phyloP scores from a whole-genome alignment of 2,329 filamentous ascomycete genomes.

The Magnaporthiopsis rhizophila region DNA sequence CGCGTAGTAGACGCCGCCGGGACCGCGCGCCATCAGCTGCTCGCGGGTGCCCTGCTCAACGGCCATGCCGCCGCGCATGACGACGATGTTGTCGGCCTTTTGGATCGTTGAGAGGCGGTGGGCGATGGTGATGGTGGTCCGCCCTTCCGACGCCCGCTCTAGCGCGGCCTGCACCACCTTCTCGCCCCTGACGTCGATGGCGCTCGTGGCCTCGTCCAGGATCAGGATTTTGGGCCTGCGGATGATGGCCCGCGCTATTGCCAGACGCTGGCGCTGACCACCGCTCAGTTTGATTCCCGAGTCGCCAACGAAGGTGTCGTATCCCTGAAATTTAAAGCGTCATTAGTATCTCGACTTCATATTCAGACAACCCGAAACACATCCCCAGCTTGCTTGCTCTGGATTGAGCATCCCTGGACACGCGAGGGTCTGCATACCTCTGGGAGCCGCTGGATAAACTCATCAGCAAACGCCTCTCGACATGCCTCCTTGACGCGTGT shows the following conservation, averaged over 20 bases:
- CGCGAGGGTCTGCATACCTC: slow-evolving; percentile 25
- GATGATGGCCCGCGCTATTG: slow-evolving; percentile 33
- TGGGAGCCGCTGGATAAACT: slow-evolving; percentile 59
- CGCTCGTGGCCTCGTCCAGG: slow-evolving; percentile 23
- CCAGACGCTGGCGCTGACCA: slow-evolving; percentile 76
- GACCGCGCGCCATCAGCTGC: slow-evolving; percentile 47
- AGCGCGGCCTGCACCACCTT: slow-evolving; percentile 21
- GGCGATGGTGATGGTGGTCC: slow-evolving; percentile 46
- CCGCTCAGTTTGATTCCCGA: slow-evolving; percentile 67
- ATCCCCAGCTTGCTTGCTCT: no score
- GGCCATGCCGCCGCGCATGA: slow-evolving; percentile 60
- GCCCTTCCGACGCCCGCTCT: slow-evolving; percentile 18
- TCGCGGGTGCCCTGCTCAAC: slow-evolving; percentile 70
- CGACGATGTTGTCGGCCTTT: slow-evolving; percentile 70
- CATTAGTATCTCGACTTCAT: slow-evolving; percentile 9
- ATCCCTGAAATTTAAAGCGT: slow-evolving; percentile 37
- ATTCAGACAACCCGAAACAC: background rate
- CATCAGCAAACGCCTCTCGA: slow-evolving; percentile 59
- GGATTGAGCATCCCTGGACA: no score
- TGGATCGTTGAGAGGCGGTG: slow-evolving; percentile 66
- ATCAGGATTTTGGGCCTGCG: slow-evolving; percentile 21
- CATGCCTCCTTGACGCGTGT: slow-evolving; percentile 57
- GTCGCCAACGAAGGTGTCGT: slow-evolving; percentile 69
- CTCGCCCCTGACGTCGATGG: slow-evolving; percentile 43
- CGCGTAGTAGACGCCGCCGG: slow-evolving; percentile 55